Percentiles rank a stretch among this genome's conserved stretches.
Conservation (phyloP, 2,329 filamentous ascomycete genomes). For the Hymenoscyphus linearis region DNA sequence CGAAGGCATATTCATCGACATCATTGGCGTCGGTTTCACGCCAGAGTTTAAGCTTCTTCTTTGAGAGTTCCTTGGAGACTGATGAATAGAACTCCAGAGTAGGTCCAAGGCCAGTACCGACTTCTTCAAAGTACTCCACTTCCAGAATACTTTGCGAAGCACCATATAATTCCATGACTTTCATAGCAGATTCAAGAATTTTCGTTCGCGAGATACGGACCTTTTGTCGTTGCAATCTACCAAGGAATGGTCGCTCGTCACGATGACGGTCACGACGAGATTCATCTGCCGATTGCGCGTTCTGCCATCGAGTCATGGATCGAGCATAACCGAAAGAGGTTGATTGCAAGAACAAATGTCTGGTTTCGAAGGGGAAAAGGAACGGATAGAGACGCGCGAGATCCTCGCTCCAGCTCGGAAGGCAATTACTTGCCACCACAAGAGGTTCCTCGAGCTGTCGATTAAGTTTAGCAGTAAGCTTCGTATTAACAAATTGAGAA, state of each 20-base stretch:
- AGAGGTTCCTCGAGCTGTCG: slow-evolving; percentile 93
- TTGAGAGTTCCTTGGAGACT: slow-evolving; percentile 93
- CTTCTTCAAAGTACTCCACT: slow-evolving; percentile 98
- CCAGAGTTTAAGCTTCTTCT: slow-evolving; percentile 96
- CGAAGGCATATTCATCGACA: slow-evolving; percentile 76
- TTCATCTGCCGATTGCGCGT: slow-evolving; percentile 76
- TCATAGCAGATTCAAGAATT: slow-evolving; percentile 92
- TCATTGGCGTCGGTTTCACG: slow-evolving; percentile 76
- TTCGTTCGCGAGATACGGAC: slow-evolving; percentile 94
- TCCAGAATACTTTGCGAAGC: slow-evolving; percentile 94
- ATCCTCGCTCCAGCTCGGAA: slow-evolving; percentile 95
- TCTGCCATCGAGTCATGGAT: slow-evolving; percentile 98
- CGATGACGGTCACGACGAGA: slow-evolving; percentile 73
- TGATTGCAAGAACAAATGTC: slow-evolving; percentile 93
- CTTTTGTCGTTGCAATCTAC: slow-evolving; percentile 89
- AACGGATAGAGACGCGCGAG: slow-evolving; percentile 91
- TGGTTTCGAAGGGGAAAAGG: slow-evolving; percentile 95
- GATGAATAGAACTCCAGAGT: slow-evolving; percentile 98
- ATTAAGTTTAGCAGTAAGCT: slow-evolving; percentile 95
- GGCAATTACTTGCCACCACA: slow-evolving; percentile 93
- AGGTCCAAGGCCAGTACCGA: slow-evolving; percentile 90
- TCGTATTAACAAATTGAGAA: slow-evolving; percentile 96
- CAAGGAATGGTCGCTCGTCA: slow-evolving; percentile 87
- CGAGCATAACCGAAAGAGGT: slow-evolving; percentile 97
- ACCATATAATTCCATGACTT: slow-evolving; percentile 98